Conservation (phyloP, 305 asterid species). For the Fraxinus albicans region DNA sequence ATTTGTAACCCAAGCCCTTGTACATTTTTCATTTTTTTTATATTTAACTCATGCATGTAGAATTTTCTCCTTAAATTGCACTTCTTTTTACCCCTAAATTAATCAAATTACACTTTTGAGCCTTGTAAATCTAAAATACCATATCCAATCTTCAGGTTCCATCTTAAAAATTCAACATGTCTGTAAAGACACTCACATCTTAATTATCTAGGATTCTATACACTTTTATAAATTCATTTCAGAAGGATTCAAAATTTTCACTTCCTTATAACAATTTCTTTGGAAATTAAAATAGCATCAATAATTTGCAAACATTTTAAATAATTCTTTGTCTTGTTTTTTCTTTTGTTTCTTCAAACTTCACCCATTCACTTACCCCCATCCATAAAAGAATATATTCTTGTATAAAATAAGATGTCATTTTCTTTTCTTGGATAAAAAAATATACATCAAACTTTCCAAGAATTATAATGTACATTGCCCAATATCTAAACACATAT, state of each 20-base stretch:
- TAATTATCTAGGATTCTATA: too few relatives aligned
- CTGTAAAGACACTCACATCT: too few relatives aligned
- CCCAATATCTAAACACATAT: neutral
- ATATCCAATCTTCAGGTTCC: neutral
- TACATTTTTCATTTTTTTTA: too few relatives aligned
- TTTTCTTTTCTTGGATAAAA: neutral
- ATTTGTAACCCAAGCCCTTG: too few relatives aligned
- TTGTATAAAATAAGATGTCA: neutral
- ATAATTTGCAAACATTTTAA: neutral
- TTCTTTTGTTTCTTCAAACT: neutral
- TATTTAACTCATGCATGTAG: too few relatives aligned
- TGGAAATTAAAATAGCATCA: neutral
- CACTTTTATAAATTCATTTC: neutral
- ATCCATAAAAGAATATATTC: neutral
- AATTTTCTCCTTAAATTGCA: too few relatives aligned
- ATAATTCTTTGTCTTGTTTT: neutral
- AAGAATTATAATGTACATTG: neutral
- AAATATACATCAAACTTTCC: neutral
- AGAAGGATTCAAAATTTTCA: neutral
- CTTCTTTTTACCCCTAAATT: too few relatives aligned
- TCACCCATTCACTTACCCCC: neutral
- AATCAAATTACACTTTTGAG: neutral
- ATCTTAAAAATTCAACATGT: neutral
- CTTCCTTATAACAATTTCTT: neutral
- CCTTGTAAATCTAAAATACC: too few relatives aligned